Percentiles rank a stretch among this genome's conserved stretches.
Conservation (phyloP, 768 basidiomycete genomes). For the Russula compacta region DNA sequence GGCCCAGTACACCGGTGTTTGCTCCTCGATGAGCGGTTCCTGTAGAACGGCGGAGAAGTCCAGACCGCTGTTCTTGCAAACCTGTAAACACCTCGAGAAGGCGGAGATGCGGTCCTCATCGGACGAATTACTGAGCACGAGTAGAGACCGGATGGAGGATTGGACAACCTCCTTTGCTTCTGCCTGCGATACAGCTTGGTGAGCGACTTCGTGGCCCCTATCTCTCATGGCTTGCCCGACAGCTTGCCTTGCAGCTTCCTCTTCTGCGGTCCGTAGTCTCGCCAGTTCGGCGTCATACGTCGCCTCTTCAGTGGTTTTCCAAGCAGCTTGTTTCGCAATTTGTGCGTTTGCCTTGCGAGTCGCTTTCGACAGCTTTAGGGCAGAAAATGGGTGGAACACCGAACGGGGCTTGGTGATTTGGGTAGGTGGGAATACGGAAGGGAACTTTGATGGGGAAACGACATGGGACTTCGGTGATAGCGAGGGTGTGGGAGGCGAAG, state of each 20-base stretch:
- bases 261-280: neutral
- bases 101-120: constrained; percentile 30
- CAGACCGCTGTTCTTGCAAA: constrained; percentile 40
- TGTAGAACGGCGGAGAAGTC: constrained; percentile 49
- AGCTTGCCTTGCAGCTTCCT: neutral
- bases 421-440: neutral
- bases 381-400: neutral
- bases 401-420: neutral
- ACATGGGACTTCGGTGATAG: neutral
- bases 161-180: neutral
- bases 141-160: constrained; percentile 25
- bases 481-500: neutral
- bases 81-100: constrained; percentile 52
- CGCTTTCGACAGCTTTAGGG: neutral
- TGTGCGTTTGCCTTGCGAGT: neutral
- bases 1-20: constrained; percentile 65
- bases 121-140: constrained; percentile 27
- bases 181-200: neutral
- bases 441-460: neutral
- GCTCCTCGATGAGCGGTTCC: constrained; percentile 51
- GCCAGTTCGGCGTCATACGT: neutral
- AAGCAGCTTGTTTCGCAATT: neutral
- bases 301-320: neutral
- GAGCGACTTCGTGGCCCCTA: neutral
- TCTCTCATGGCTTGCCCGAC: neutral